These are phyloP conservation scores for Calamus simplicifolius DNA, from an alignment of 176 grass and related monocot species.

Conservation along the genomic window DNA sequence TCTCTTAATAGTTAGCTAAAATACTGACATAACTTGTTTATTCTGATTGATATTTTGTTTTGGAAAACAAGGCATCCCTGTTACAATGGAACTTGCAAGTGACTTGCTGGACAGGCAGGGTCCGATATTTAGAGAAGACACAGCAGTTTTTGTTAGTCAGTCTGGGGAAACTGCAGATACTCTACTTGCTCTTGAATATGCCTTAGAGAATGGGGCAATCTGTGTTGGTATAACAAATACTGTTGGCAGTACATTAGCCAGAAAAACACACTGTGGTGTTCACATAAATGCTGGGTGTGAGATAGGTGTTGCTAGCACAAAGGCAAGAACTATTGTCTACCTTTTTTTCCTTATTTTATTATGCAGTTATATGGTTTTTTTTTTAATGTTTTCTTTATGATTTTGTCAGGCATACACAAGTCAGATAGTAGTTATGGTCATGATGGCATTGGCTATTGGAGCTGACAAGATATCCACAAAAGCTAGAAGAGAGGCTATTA, in stretches of 20 bases:
- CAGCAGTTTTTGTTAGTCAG: slow-evolving; percentile 89
- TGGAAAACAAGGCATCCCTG: slow-evolving; percentile 57
- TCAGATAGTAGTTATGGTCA: slow-evolving; percentile 92
- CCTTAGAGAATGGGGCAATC: slow-evolving; percentile 63
- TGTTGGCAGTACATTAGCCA: slow-evolving; percentile 81
- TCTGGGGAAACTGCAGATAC: slow-evolving; percentile 97
- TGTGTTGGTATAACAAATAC: slow-evolving; percentile 96
- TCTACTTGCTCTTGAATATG: slow-evolving; percentile 89
- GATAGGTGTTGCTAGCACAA: slow-evolving; percentile 92
- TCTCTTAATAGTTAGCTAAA: background rate
- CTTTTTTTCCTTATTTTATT: background rate
- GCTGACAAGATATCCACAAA: slow-evolving; percentile 86
- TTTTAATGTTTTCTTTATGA: slow-evolving; percentile 3
- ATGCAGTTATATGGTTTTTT: background rate
- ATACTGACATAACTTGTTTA: too few species aligned
- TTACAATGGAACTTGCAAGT: slow-evolving; percentile 84
- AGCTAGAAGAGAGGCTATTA: slow-evolving; percentile 59
- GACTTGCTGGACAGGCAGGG: slow-evolving; percentile 84
- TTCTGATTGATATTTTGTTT: background rate
- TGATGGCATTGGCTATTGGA: slow-evolving; percentile 95
- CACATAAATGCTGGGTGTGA: slow-evolving; percentile 97
- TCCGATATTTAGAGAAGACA: slow-evolving; percentile 80
- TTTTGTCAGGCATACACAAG: slow-evolving; percentile 81
- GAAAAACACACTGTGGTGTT: slow-evolving; percentile 88
- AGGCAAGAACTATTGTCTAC: slow-evolving; percentile 31